These are phyloP conservation scores for Lentinula novae-zelandiae DNA, from an alignment of 1,284 basidiomycete species.

Conservation along the genomic window DNA sequence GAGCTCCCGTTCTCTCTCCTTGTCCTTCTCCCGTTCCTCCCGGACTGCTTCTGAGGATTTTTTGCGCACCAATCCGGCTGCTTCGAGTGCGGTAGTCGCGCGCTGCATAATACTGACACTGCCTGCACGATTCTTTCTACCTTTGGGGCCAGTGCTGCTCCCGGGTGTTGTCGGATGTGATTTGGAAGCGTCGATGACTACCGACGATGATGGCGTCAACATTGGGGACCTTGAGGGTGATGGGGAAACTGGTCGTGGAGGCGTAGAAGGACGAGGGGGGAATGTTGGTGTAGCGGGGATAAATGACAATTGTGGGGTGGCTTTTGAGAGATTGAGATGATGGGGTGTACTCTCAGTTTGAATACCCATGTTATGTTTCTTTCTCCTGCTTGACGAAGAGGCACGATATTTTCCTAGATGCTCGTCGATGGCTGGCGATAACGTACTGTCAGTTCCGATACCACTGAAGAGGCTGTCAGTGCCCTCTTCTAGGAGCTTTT, in stretches of 20 bases:
- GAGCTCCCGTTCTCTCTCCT: constrained; percentile 38
- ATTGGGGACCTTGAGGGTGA: constrained; percentile 44
- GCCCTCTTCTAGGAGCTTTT: constrained; percentile 49
- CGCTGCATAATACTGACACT: constrained; percentile 93
- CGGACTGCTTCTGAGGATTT: constrained; percentile 70
- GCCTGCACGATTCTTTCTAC: constrained; percentile 67
- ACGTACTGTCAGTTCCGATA: not conserved
- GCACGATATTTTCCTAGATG: constrained; percentile 3
- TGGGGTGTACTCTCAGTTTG: constrained; percentile 49
- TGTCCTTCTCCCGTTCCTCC: constrained; percentile 52
- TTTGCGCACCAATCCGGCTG: constrained; percentile 75
- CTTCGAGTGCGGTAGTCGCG: constrained; percentile 84
- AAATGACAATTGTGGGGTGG: constrained; percentile 57
- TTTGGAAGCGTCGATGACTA: constrained; percentile 41
- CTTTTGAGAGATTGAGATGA: constrained; percentile 15
- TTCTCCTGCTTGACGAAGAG: constrained; percentile 16
- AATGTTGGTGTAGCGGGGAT: constrained; percentile 73
- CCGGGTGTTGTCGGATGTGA: constrained; percentile 67
- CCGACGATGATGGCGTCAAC: constrained; percentile 61
- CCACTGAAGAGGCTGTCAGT: constrained; percentile 12
- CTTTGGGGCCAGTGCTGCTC: constrained; percentile 48
- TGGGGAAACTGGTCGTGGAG: constrained; percentile 44
- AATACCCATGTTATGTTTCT: constrained; percentile 24
- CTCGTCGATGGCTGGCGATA: constrained; percentile 10
- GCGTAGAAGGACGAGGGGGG: constrained; percentile 36